Evolutionary conservation across 2,329 filamentous ascomycete species (phyloP), one percentile per base, ranked within the genome.

Genomic region (Huntiella omanensis): DNA sequence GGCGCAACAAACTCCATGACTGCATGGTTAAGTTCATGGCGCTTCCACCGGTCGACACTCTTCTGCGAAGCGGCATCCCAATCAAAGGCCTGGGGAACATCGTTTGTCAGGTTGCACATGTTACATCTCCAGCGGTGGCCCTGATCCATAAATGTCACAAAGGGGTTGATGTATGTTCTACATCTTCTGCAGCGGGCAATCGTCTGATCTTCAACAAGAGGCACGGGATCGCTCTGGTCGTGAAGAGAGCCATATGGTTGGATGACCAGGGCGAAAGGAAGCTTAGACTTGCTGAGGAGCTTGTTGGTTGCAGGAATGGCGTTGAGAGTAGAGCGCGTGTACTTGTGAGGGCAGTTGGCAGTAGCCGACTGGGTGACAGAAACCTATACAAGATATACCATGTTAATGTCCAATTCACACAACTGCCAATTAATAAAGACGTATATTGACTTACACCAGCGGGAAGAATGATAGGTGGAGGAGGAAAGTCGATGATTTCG

Each of bases 111-210:
- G 62, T 94, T 96, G 64, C 91, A 98, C 87, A 98, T 95, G 65
- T 98, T 98, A 68, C 91, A 98, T 58, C 88, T 80, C 91, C 91
- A 98, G 58, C 91, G 76, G 64, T 98, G 91, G 40, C 91, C 91
- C 58, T 96, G 85, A 56, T 98, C 91, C 51, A 98, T 68, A 66
- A 98, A 98, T 40, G 84, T 85, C 50, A 93, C 91, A 55, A 88
- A 98, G 10, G 91, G 87, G 61, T 96, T 96, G 69, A 96, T 96
- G 62, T 96, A 96, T 47, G 88, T 91, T 55, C 91, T 74, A 65
- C 91, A 98, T 64, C 91, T 80, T 62, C 91, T 77, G 69, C 91
- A 98, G 57, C 91, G 80, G 48, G 88, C 92, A 60, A 98, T 98
- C 53, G 96, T 83, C 64, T 96, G 91, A 60, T 98, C 91, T 58